These are phyloP conservation scores for Pyricularia sp. DNA, from an alignment of 2,329 filamentous ascomycete species.

Conservation along the genomic window DNA sequence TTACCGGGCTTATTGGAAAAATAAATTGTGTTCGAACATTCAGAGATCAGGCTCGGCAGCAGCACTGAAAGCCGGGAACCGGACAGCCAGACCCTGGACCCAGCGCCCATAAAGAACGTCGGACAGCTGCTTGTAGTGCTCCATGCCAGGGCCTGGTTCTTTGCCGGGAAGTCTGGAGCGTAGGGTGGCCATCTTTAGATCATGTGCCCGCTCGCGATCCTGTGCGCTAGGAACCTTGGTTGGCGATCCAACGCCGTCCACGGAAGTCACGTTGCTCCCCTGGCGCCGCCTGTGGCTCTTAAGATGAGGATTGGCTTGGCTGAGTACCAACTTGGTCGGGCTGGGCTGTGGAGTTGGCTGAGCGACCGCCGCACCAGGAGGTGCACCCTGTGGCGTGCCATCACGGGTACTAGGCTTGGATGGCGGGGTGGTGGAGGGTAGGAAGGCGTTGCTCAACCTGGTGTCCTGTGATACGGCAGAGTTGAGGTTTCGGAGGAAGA, in stretches of 20 bases:
- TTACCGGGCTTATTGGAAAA: background rate
- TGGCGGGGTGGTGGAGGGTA: slow-evolving; percentile 19
- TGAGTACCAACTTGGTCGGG: slow-evolving; percentile 57
- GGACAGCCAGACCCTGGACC: slow-evolving; percentile 65
- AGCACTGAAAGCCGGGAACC: slow-evolving; percentile 4
- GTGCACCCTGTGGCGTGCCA: slow-evolving; percentile 26
- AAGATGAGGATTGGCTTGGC: slow-evolving; percentile 73
- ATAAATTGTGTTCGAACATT: background rate
- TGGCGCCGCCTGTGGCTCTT: slow-evolving; percentile 63
- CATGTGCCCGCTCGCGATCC: slow-evolving; percentile 20
- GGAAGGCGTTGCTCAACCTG: slow-evolving; percentile 43
- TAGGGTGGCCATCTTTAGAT: slow-evolving; percentile 33
- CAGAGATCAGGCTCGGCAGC: background rate
- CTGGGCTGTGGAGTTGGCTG: slow-evolving; percentile 14
- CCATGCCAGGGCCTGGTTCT: slow-evolving; percentile 58
- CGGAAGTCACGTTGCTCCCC: slow-evolving; percentile 18
- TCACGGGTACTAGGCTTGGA: slow-evolving; percentile 24
- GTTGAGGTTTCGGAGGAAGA: slow-evolving; percentile 67
- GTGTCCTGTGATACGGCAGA: slow-evolving; percentile 58
- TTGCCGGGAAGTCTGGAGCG: slow-evolving; percentile 39
- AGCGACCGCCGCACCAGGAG: background rate
- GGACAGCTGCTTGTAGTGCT: slow-evolving; percentile 78
- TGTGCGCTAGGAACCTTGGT: slow-evolving; percentile 5
- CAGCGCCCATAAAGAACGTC: slow-evolving; percentile 86
- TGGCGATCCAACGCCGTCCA: slow-evolving; percentile 4